phyloP scores from a whole-genome alignment of 345 rosid species.

The Psidium guajava region DNA sequence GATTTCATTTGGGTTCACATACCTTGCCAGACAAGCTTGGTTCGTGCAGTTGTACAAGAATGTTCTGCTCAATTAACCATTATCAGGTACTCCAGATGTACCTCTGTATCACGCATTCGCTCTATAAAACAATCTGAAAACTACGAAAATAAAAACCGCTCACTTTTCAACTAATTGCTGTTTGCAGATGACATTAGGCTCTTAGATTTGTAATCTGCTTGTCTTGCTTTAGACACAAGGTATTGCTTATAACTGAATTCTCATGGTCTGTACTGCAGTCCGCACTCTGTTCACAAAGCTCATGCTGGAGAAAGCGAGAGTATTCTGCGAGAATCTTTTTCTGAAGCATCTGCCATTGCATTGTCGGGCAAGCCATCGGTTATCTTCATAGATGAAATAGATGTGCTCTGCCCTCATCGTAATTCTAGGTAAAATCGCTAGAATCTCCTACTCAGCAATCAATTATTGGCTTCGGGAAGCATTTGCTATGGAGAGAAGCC shows the following conservation, averaged over 20 bases:
- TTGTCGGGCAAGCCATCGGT: slow-evolving; percentile 59
- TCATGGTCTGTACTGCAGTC: slow-evolving; percentile 26
- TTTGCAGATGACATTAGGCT: not conserved
- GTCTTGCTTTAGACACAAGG: not conserved
- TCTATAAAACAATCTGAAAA: not conserved
- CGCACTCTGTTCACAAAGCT: slow-evolving; percentile 67
- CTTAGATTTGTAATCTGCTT: not conserved
- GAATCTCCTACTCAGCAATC: not conserved
- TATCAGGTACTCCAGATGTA: slow-evolving; percentile 43
- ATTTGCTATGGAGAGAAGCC: not conserved
- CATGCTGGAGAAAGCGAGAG: slow-evolving; percentile 89
- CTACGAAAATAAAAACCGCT: not conserved
- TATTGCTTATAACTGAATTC: not conserved
- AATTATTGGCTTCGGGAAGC: not conserved
- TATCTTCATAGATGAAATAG: slow-evolving; percentile 84
- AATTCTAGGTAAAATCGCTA: slow-evolving; percentile 35
- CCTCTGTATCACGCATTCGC: not conserved
- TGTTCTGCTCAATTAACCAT: slow-evolving; percentile 66
- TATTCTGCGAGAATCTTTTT: slow-evolving; percentile 66
- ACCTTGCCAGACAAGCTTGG: slow-evolving; percentile 66
- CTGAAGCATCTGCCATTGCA: slow-evolving; percentile 60
- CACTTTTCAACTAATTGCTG: not conserved
- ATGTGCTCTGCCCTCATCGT: slow-evolving; percentile 79
- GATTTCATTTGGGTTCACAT: not conserved
- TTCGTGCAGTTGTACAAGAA: slow-evolving; percentile 79